phyloP scores from a whole-genome alignment of 78 protist species.

The Emiliania huxleyi region DNA sequence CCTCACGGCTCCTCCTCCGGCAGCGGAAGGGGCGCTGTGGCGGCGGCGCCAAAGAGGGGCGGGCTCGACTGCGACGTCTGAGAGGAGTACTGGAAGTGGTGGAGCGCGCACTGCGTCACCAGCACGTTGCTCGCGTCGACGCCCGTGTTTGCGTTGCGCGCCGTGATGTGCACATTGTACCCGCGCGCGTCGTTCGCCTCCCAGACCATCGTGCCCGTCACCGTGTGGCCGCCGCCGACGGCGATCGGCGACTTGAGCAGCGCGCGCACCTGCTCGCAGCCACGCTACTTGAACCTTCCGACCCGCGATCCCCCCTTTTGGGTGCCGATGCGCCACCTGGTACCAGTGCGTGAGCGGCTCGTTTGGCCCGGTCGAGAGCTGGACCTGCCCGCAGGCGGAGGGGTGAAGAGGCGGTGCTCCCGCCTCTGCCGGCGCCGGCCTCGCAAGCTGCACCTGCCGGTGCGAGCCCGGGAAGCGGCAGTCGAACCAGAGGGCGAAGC shows the following conservation, averaged over 20 bases:
- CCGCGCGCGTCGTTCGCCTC: constrained; percentile 7
- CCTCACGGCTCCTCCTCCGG: too few species aligned
- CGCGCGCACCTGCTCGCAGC: neutral
- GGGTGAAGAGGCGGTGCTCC: neutral
- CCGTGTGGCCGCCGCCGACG: neutral
- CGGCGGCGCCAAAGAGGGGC: neutral
- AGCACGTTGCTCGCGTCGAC: neutral
- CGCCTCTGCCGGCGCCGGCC: too few species aligned
- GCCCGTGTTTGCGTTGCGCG: constrained; percentile 4
- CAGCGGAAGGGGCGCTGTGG: neutral
- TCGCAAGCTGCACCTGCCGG: too few species aligned
- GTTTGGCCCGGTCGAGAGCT: neutral
- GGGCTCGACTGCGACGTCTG: neutral
- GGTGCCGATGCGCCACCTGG: neutral
- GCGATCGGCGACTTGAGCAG: neutral
- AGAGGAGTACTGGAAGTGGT: constrained; percentile 14
- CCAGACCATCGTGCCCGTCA: neutral
- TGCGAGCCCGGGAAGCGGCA: constrained; percentile 17
- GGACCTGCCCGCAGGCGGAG: neutral
- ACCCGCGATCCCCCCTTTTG: too few species aligned
- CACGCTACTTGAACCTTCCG: too few species aligned
- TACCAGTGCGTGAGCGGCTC: constrained; percentile 18
- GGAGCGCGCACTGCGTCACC: constrained; percentile 15
- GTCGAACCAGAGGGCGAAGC: constrained; percentile 9
- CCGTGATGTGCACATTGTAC: neutral